phyloP scores from a whole-genome alignment of 805 yeast species.

The Hanseniaspora vineae region DNA sequence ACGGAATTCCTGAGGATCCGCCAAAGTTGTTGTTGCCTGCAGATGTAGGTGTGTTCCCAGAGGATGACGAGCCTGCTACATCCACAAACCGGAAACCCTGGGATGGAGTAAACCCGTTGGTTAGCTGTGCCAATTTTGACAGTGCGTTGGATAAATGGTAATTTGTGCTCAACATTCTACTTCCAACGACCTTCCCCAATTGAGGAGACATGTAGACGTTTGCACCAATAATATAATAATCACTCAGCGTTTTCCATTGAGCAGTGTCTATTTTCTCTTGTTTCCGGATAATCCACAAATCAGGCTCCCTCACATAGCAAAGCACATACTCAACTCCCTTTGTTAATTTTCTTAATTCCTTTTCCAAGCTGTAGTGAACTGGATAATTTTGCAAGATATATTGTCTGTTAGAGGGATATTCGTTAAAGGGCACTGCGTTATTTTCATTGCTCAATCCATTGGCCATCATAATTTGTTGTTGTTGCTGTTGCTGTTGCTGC shows the following conservation, averaged over 20 bases:
- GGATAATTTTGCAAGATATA: constrained; percentile 16
- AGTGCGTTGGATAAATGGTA: not conserved
- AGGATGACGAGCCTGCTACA: too few relatives aligned
- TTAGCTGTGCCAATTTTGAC: not conserved
- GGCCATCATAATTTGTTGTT: not conserved
- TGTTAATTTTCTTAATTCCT: constrained; percentile 59
- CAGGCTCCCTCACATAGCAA: constrained; percentile 70
- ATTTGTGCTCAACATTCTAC: not conserved
- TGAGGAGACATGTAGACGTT: too few relatives aligned
- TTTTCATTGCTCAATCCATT: too few relatives aligned
- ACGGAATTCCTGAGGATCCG: too few relatives aligned
- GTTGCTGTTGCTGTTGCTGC: constrained; percentile 2
- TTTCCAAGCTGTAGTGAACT: constrained; percentile 28
- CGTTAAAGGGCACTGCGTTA: constrained; percentile 3
- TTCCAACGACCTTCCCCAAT: too few relatives aligned
- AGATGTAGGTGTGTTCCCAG: too few relatives aligned
- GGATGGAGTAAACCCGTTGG: not conserved
- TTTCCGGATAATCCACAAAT: constrained; percentile 81
- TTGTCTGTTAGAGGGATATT: constrained; percentile 4
- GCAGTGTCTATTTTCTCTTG: constrained; percentile 31
- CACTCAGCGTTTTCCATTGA: not conserved
- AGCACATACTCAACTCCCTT: constrained; percentile 73
- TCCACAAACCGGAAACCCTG: not conserved
- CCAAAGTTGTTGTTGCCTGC: too few relatives aligned
- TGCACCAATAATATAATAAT: too few relatives aligned